Base-by-base conservation (phyloP, 2,329 filamentous ascomycete genomes). In the Epichloe glyceriae region DNA sequence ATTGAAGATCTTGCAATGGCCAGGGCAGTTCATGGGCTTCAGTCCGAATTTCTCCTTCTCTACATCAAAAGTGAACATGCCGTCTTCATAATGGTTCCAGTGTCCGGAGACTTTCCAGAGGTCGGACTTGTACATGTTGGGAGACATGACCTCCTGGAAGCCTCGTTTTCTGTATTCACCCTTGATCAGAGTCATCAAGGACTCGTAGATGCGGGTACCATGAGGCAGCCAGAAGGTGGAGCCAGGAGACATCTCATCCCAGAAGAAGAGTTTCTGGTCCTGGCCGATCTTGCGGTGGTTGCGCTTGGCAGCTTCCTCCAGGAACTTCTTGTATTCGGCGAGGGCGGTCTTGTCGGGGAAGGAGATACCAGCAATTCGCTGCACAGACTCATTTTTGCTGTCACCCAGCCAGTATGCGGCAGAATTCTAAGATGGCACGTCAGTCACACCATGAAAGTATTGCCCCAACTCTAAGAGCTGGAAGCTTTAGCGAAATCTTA, bases 21-120 rank as follows among this genome's bases (percentile, higher is more conserved):
- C 89, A 4, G 93, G 93, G 70, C 93, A 98, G 73, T 97, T 97
- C 93, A 97, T 97, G 30, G 91, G 91, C 73, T 97, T 97, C 48
- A 97, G 72, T 15, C 83, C 89, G 53, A 69, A 72, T 46, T 64
- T 63, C 58, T 69, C 85, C 74, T 95, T 95, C 67, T 96, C 90
- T 34, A 85, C 72, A 50, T 81, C 74, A 59, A 95, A 82, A 40
- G 73, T 68, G 58, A 78, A 78, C 91, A 97, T 97, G 70, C 96
- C 90, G 56, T 97, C 91, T 63, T 89, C 81, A 74, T 96, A 71
- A 57, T 70, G 69, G 53, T 85, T 80, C 90, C 91, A 96, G 68
- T 97, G 93, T 47, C 93, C 93, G 8, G 89, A 95, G 20, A 82
- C 86, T 73, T 95, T 93, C 93, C 93, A 97, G 14, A 97, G 73